These are phyloP conservation scores for Centaurea solstitialis DNA, from an alignment of 129 eudicot genomes.

Conservation along the genomic window DNA sequence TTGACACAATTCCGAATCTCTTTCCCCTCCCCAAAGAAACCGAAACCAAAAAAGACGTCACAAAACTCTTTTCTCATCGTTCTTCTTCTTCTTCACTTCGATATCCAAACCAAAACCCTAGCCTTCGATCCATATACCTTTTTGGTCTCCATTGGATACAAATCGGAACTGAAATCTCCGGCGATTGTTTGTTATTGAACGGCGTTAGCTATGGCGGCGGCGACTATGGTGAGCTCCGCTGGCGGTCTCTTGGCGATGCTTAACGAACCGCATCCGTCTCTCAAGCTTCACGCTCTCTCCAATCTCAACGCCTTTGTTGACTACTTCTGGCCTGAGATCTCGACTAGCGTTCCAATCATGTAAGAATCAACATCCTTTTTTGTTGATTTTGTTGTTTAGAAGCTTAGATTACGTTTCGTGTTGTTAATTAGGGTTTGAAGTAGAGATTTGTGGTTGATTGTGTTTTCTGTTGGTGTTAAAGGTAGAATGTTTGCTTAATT, in stretches of 20 bases:
- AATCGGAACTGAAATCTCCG: constrained; percentile 16
- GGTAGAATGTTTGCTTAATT: neutral
- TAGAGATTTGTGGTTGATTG: neutral
- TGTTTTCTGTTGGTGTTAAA: neutral
- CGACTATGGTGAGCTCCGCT: constrained; percentile 88
- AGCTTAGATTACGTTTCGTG: neutral
- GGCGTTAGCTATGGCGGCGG: constrained; percentile 48
- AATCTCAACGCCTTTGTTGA: constrained; percentile 74
- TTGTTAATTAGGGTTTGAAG: neutral
- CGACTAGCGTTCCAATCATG: constrained; percentile 82
- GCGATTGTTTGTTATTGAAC: neutral
- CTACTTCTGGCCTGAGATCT: constrained; percentile 96
- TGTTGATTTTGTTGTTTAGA: neutral
- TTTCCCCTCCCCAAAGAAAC: constrained; percentile 54
- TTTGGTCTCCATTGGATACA: neutral
- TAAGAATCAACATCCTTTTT: neutral
- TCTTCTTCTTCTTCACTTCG: neutral
- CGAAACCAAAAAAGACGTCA: constrained; percentile 8
- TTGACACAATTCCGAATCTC: neutral
- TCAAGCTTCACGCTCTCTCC: constrained; percentile 81
- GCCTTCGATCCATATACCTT: constrained; percentile 27
- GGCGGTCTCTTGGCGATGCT: constrained; percentile 91
- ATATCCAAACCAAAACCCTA: constrained; percentile 29
- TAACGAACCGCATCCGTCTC: constrained; percentile 64
- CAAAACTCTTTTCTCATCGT: constrained; percentile 1